These are phyloP conservation scores for Mimosa bimucronata DNA, from an alignment of 306 rosid genomes.

Conservation along the genomic window DNA sequence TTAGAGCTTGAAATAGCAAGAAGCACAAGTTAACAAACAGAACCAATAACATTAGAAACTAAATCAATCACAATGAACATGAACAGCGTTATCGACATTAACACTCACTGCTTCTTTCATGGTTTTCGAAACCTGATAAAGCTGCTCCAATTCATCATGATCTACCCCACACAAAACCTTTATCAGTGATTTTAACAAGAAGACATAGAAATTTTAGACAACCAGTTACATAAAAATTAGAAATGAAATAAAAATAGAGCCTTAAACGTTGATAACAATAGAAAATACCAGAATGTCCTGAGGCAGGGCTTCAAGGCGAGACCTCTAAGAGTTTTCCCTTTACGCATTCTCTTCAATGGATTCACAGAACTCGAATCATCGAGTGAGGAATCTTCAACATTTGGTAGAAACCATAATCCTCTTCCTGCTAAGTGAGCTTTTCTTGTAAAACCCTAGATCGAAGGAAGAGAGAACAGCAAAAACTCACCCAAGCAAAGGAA, in stretches of 20 bases:
- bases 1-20: no score
- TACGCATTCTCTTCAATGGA: conserved; percentile 59
- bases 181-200: conserved; percentile 45
- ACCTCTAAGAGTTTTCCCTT: conserved; percentile 33
- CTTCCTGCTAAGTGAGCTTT: no score
- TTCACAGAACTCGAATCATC: conserved; percentile 44
- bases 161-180: conserved; percentile 66
- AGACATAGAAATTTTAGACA: neutral
- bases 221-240: neutral
- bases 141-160: conserved; percentile 75
- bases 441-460: no score
- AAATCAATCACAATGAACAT: no score
- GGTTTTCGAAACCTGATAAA: conserved; percentile 60
- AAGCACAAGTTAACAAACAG: no score
- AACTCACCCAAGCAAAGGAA: no score
- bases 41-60: no score
- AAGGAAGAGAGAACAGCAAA: no score
- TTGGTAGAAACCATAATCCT: no score
- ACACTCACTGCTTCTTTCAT: conserved; percentile 66
- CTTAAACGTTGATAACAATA: neutral
- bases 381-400: conserved; percentile 26
- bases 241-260: neutral
- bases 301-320: conserved; percentile 67
- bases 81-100: no score
- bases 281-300: no score